These are phyloP conservation scores for Termitomyces sp. DNA, from an alignment of 768 basidiomycete genomes.

Conservation along the genomic window DNA sequence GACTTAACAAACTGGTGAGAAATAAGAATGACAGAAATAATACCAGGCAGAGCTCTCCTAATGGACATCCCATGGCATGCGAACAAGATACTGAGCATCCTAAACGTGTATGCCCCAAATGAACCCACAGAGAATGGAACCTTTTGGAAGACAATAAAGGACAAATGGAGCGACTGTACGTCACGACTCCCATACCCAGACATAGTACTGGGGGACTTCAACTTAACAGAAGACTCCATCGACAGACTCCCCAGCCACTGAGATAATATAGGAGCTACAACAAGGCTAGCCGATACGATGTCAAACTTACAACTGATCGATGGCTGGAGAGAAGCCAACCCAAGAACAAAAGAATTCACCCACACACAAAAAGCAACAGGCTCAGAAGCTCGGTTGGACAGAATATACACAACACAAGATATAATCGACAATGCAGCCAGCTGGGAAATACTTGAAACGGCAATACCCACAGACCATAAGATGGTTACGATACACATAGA, in stretches of 20 bases:
- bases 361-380: not conserved
- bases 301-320: too few species aligned
- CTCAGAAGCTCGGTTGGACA: not conserved
- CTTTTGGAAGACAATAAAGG: not conserved
- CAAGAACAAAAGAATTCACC: not conserved
- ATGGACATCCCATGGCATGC: not conserved
- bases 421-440: not conserved
- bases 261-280: not conserved
- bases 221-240: too few species aligned
- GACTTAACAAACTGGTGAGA: not conserved
- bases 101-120: not conserved
- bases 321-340: not conserved
- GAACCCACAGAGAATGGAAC: not conserved
- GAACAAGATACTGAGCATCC: not conserved
- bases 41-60: not conserved
- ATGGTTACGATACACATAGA: too few species aligned
- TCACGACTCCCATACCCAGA: not conserved
- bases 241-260: not conserved
- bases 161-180: not conserved
- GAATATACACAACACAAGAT: not conserved
- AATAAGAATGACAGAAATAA: not conserved
- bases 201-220: not conserved
- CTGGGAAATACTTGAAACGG: not conserved
- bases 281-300: not conserved
- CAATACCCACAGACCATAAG: not conserved